Evolutionary conservation across 495 filamentous ascomycete species (phyloP).

Genomic region (Penicillium soppii): DNA sequence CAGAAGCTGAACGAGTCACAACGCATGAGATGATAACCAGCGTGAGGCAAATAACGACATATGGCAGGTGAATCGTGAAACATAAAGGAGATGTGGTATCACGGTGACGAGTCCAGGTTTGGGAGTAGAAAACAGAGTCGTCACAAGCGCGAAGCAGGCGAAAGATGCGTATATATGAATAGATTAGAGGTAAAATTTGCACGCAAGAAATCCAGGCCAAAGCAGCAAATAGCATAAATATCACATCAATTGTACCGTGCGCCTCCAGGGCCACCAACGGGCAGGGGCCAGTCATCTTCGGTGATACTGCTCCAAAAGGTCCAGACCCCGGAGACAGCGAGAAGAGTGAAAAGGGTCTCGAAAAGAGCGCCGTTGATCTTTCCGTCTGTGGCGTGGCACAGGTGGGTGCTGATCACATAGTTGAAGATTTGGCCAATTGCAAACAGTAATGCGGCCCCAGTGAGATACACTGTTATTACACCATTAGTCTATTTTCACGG

Average conservation of each 20-base stretch:
- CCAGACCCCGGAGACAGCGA: slow-evolving; percentile 81
- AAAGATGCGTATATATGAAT: slow-evolving; percentile 19
- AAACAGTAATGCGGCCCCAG: slow-evolving; percentile 73
- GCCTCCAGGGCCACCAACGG: slow-evolving; percentile 38
- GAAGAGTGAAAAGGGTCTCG: slow-evolving; percentile 86
- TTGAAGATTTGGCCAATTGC: slow-evolving; percentile 92
- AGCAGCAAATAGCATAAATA: slow-evolving; percentile 1
- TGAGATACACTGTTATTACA: slow-evolving; percentile 68
- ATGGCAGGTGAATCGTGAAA: slow-evolving; percentile 28
- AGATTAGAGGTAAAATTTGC: slow-evolving; percentile 15
- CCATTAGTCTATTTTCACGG: slow-evolving; percentile 17
- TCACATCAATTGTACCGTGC: slow-evolving; percentile 49
- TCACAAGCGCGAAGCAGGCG: slow-evolving; percentile 15
- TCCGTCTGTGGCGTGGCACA: slow-evolving; percentile 76
- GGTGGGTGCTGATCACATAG: slow-evolving; percentile 87
- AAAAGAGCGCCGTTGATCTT: slow-evolving; percentile 94
- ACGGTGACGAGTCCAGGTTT: slow-evolving; percentile 26
- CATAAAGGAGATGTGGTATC: slow-evolving; percentile 33
- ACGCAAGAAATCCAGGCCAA: slow-evolving; percentile 5
- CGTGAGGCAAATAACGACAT: slow-evolving; percentile 7
- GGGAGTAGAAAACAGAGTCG: slow-evolving; percentile 9
- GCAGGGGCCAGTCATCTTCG: slow-evolving; percentile 95
- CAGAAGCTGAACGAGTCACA: slow-evolving; percentile 9
- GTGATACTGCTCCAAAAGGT: slow-evolving; percentile 99
- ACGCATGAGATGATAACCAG: slow-evolving; percentile 11